A percentile compares a stretch with the other conserved stretches of the same genome.
phyloP scores from a whole-genome alignment of 192 early-diverging fungal genomes.

The Dissophora globulifera region DNA sequence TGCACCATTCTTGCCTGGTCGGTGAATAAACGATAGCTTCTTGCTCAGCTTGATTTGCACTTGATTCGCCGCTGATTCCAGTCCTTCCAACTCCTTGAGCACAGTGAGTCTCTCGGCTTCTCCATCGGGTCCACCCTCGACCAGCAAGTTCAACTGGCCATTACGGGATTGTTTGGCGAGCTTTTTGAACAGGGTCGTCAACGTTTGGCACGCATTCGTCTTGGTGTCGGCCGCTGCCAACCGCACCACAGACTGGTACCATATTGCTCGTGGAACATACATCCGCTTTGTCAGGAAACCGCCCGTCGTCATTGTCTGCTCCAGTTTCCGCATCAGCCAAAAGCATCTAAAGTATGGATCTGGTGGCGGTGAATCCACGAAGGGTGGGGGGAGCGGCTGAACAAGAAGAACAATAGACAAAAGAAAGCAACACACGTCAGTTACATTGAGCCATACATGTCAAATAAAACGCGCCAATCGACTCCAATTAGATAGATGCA shows the following conservation, averaged over 20 bases:
- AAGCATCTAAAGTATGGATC: conserved; percentile 53
- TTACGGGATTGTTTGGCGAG: conserved; percentile 17
- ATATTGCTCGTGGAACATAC: conserved; percentile 52
- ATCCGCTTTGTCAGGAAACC: conserved; percentile 56
- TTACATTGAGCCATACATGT: too few species aligned
- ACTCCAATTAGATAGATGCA: too few species aligned
- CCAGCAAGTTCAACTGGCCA: conserved; percentile 29
- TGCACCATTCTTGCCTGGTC: conserved; percentile 40
- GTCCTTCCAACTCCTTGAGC: conserved; percentile 29
- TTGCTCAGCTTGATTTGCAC: conserved; percentile 43
- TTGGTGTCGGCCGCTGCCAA: conserved; percentile 49
- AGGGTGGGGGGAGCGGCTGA: conserved; percentile 37
- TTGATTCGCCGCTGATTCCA: conserved; percentile 24
- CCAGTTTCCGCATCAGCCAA: conserved; percentile 55
- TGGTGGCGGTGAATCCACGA: conserved; percentile 34
- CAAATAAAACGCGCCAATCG: not conserved
- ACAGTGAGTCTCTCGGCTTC: conserved; percentile 18
- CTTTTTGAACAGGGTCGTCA: conserved; percentile 33
- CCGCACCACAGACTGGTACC: conserved; percentile 53
- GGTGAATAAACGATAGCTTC: conserved; percentile 45
- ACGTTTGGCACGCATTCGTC: conserved; percentile 47
- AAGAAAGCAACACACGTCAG: too few species aligned
- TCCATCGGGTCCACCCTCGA: conserved; percentile 34
- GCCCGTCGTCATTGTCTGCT: conserved; percentile 53
- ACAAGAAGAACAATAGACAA: too few species aligned